phyloP scores from a whole-genome alignment of 1,139 yeast genomes.

The Diutina rugosa region DNA sequence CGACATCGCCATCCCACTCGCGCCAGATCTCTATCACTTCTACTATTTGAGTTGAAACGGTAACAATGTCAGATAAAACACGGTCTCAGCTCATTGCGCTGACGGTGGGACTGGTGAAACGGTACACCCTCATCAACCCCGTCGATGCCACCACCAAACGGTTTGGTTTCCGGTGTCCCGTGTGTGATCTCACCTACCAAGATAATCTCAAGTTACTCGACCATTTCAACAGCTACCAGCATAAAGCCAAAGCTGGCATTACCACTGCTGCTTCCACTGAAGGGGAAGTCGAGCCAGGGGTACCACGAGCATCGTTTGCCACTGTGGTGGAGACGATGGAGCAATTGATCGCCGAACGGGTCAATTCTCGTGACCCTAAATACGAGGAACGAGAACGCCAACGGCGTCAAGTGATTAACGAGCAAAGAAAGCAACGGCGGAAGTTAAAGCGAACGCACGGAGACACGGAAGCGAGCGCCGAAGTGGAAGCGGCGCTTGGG shows the following conservation, averaged over 20 bases:
- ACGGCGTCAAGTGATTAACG: neutral
- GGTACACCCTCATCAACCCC: conserved; percentile 21
- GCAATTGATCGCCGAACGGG: conserved; percentile 14
- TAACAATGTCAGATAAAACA: neutral
- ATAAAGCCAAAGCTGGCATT: conserved; percentile 18
- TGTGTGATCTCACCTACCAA: conserved; percentile 67
- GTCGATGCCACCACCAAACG: conserved; percentile 31
- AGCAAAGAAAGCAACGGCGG: neutral
- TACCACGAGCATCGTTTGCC: conserved; percentile 18
- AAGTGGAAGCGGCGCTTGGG: neutral
- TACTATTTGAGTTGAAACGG: neutral
- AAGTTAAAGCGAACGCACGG: neutral
- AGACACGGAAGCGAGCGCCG: neutral
- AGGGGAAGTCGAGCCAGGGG: conserved; percentile 21
- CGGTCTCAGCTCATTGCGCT: conserved; percentile 12
- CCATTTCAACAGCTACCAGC: conserved; percentile 68
- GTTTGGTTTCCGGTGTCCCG: conserved; percentile 75
- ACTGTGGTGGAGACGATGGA: conserved; percentile 23
- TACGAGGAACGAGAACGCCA: neutral
- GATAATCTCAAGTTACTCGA: conserved; percentile 74
- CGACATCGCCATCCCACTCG: neutral
- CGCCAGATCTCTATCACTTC: neutral
- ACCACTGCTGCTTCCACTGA: conserved; percentile 6
- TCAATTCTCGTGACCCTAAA: conserved; percentile 3
- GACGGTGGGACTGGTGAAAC: conserved; percentile 22